Evolutionary conservation across 306 rosid species (phyloP).

Genomic region (Rosa multiflora): DNA sequence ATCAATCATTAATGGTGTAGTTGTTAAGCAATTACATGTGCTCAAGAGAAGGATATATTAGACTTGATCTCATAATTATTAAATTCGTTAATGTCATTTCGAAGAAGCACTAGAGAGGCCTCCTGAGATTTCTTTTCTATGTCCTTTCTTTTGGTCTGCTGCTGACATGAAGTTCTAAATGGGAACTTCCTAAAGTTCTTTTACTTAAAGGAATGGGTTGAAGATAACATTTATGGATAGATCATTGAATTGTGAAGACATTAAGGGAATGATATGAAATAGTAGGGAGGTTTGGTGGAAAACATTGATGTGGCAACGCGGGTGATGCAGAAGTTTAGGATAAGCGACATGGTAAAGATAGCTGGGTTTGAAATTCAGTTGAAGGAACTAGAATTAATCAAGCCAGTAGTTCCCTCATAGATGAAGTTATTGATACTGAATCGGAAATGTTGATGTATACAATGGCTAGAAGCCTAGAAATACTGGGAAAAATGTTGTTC

Average conservation of each 20-base stretch:
- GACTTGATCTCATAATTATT: not conserved
- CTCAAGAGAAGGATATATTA: not conserved
- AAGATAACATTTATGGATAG: too few relatives aligned
- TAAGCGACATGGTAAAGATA: too few relatives aligned
- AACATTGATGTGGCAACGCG: not conserved
- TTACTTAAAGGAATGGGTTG: too few relatives aligned
- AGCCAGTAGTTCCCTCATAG: too few relatives aligned
- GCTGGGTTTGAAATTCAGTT: too few relatives aligned
- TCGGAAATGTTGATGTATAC: not conserved
- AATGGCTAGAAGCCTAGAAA: not conserved
- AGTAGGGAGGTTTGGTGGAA: not conserved
- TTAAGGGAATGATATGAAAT: not conserved
- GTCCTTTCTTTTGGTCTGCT: not conserved
- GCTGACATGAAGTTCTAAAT: not conserved
- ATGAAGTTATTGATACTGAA: not conserved
- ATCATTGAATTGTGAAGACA: not conserved
- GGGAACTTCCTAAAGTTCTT: not conserved
- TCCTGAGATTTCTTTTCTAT: not conserved
- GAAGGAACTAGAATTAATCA: not conserved
- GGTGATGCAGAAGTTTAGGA: not conserved
- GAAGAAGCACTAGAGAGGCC: not conserved
- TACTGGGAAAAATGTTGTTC: not conserved
- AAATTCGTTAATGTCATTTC: not conserved
- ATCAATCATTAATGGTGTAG: not conserved
- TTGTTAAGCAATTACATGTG: not conserved